phyloP scores from a whole-genome alignment of 2,329 filamentous ascomycete genomes.

The Talaromyces sp. region DNA sequence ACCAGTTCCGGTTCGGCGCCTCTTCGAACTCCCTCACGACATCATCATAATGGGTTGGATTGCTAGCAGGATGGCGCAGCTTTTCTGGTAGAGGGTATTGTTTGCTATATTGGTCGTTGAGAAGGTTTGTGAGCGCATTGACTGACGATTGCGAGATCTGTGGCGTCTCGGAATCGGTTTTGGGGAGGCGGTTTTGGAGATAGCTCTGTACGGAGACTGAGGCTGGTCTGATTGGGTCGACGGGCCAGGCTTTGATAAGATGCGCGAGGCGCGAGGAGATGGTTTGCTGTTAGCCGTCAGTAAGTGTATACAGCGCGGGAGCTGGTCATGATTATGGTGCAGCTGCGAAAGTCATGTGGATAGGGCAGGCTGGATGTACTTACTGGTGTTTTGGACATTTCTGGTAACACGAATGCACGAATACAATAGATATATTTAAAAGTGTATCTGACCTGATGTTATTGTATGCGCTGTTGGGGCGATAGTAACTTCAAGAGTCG shows the following conservation, averaged over 20 bases:
- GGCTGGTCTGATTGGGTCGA: constrained; percentile 43
- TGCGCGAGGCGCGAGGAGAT: constrained; percentile 37
- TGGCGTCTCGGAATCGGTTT: constrained; percentile 23
- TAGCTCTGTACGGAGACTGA: constrained; percentile 46
- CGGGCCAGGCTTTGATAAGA: constrained; percentile 45
- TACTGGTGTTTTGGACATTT: constrained; percentile 32
- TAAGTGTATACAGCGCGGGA: not conserved
- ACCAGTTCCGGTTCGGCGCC: constrained; percentile 50
- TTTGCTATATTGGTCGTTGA: constrained; percentile 57
- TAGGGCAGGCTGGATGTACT: constrained; percentile 8
- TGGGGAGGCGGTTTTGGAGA: constrained; percentile 34
- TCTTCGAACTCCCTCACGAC: constrained; percentile 53
- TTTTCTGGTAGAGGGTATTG: constrained; percentile 48
- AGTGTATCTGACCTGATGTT: not conserved
- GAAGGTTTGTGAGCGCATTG: constrained; percentile 59
- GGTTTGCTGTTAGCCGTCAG: constrained; percentile 18
- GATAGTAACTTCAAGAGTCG: not conserved
- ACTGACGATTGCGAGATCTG: constrained; percentile 39
- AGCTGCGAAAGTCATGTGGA: not conserved
- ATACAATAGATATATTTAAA: not conserved
- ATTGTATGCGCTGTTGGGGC: not conserved
- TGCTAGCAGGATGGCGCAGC: constrained; percentile 50
- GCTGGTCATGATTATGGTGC: not conserved
- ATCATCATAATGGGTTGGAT: constrained; percentile 52
- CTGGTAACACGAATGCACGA: not conserved